Evolutionary conservation across 345 rosid genomes (phyloP).

Genomic region (Raphanus raphanistrum): DNA sequence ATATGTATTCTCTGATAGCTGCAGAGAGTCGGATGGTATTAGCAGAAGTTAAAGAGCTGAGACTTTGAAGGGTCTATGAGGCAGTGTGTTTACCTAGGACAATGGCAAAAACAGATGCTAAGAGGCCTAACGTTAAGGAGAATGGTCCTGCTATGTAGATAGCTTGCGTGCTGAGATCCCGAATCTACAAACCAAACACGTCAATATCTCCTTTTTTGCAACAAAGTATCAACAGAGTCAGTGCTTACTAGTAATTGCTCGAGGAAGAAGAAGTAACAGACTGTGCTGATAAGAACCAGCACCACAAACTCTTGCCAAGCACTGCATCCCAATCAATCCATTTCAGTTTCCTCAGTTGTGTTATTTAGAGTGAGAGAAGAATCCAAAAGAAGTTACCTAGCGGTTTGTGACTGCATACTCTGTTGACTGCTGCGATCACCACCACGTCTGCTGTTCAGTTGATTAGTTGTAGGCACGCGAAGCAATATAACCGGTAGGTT

Average conservation of each 20-base stretch:
- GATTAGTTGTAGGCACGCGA: constrained; percentile 48
- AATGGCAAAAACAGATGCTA: constrained; percentile 73
- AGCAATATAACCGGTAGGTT: constrained; percentile 91
- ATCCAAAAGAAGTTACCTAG: constrained; percentile 48
- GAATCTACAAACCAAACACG: constrained; percentile 48
- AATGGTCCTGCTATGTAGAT: constrained; percentile 77
- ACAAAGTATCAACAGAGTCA: background rate
- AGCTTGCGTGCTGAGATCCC: constrained; percentile 66
- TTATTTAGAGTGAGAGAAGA: constrained; percentile 13
- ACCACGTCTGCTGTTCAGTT: constrained; percentile 48
- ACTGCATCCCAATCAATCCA: constrained; percentile 50
- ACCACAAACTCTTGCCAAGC: constrained; percentile 98
- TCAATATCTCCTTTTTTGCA: background rate
- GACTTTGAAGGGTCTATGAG: constrained; percentile 7
- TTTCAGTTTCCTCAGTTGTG: constrained; percentile 6
- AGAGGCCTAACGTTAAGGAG: constrained; percentile 68
- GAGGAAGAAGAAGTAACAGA: constrained; percentile 96
- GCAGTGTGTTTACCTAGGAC: constrained; percentile 55
- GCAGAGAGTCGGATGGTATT: constrained; percentile 38
- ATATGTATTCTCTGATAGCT: constrained; percentile 90
- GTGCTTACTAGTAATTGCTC: constrained; percentile 82
- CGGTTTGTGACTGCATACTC: constrained; percentile 46
- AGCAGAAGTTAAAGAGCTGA: background rate
- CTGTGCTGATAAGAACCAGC: constrained; percentile 86
- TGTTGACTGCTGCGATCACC: constrained; percentile 55